These are phyloP conservation scores for Argentina anserina DNA, from an alignment of 306 rosid species.

Conservation along the genomic window DNA sequence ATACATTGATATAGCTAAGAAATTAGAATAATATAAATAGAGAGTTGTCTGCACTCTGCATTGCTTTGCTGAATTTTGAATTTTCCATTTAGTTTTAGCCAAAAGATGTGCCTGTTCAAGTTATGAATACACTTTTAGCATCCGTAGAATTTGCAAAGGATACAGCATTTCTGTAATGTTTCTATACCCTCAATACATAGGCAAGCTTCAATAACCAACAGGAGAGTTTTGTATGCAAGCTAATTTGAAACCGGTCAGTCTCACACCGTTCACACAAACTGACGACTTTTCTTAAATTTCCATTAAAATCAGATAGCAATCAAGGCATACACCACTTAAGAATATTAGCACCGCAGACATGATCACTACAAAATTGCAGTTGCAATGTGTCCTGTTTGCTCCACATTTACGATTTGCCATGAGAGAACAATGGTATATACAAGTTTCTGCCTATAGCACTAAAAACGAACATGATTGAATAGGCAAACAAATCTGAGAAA, in stretches of 20 bases:
- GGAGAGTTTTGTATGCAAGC: background rate
- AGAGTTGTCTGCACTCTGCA: background rate
- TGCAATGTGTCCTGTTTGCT: background rate
- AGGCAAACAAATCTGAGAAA: background rate
- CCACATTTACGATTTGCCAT: slow-evolving; percentile 16
- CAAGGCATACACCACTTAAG: background rate
- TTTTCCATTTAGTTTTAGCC: background rate
- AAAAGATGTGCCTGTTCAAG: background rate
- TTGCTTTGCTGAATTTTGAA: no score
- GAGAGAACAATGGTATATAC: slow-evolving; percentile 1
- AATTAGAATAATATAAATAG: no score
- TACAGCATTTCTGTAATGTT: background rate
- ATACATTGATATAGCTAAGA: background rate
- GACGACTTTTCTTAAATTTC: background rate
- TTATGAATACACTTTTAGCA: background rate
- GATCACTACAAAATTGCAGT: slow-evolving; percentile 10
- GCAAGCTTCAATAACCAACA: no score
- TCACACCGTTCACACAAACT: background rate
- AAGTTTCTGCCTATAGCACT: background rate
- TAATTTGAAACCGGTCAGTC: background rate
- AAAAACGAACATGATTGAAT: slow-evolving; percentile 4
- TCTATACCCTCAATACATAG: background rate
- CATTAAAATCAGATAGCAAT: background rate
- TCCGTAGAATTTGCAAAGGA: background rate
- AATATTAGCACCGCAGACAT: background rate